A percentile compares a stretch with the other conserved stretches of the same genome.
Conservation (phyloP, 495 filamentous ascomycete genomes). For the Penicillium waksmanii region DNA sequence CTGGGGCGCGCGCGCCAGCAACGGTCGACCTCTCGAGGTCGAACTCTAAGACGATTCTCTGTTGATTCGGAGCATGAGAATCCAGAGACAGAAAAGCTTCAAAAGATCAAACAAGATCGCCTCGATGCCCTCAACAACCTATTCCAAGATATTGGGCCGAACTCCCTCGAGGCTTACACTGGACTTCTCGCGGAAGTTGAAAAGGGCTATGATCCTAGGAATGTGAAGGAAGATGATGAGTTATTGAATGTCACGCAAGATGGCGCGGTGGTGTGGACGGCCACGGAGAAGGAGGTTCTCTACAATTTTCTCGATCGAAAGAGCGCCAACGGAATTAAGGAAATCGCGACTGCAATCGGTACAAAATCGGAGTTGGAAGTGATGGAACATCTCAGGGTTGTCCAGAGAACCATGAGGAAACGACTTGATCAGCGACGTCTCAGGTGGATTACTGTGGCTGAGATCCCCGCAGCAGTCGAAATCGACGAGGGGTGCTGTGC, state of each 20-base stretch:
- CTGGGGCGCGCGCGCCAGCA: slow-evolving; percentile 8
- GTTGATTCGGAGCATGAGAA: not conserved
- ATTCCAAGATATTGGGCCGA: not conserved
- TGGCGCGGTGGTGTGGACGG: slow-evolving; percentile 70
- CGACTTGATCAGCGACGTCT: slow-evolving; percentile 21
- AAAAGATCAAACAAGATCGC: not conserved
- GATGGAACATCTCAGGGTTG: slow-evolving; percentile 62
- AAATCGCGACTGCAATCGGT: slow-evolving; percentile 64
- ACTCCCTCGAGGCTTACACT: not conserved
- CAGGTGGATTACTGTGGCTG: slow-evolving; percentile 30
- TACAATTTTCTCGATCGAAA: slow-evolving; percentile 66
- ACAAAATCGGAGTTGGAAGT: slow-evolving; percentile 80
- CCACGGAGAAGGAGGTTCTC: slow-evolving; percentile 68
- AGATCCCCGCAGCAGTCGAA: slow-evolving; percentile 75
- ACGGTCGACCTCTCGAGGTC: slow-evolving; percentile 14
- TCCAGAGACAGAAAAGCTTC: not conserved
- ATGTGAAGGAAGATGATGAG: slow-evolving; percentile 15
- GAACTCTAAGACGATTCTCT: not conserved
- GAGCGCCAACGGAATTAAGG: slow-evolving; percentile 60
- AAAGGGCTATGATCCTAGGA: slow-evolving; percentile 32
- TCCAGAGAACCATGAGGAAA: slow-evolving; percentile 40
- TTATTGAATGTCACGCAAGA: slow-evolving; percentile 54
- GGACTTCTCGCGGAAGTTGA: slow-evolving; percentile 43
- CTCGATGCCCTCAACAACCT: not conserved
- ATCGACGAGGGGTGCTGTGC: slow-evolving; percentile 65